Conservation (phyloP, 163 green algal species). For the Coccomyxa subellipsoidea region DNA sequence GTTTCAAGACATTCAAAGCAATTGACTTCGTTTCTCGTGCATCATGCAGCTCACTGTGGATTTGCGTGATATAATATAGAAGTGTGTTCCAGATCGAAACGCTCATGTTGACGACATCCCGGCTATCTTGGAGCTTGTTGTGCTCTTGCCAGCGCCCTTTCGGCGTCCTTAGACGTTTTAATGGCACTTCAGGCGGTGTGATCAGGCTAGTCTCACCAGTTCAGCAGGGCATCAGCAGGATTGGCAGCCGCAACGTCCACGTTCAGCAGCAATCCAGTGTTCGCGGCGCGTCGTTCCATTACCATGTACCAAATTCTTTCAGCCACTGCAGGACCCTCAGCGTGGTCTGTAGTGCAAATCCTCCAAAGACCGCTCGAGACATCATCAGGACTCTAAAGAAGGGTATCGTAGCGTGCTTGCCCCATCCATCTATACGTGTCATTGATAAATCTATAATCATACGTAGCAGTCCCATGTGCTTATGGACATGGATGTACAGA, state of each 20-base stretch:
- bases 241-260: not conserved
- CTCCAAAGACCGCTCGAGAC: not conserved
- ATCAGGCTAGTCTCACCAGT: not conserved
- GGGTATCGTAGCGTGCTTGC: too few relatives aligned
- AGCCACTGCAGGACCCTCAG: not conserved
- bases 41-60: too few relatives aligned
- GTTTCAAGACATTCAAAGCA: too few relatives aligned
- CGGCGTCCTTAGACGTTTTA: not conserved
- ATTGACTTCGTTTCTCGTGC: too few relatives aligned
- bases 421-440: too few relatives aligned
- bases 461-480: not conserved
- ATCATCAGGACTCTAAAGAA: not conserved
- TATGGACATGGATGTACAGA: not conserved
- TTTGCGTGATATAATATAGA: too few relatives aligned
- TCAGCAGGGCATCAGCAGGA: not conserved
- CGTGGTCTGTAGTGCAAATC: not conserved
- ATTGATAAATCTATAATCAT: too few relatives aligned
- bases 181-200: too few relatives aligned
- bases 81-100: not conserved
- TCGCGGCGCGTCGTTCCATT: not conserved
- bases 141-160: not conserved
- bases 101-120: not conserved
- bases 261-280: not conserved
- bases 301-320: not conserved
- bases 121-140: not conserved